Evolutionary conservation across 2,329 filamentous ascomycete genomes (phyloP).

Genomic region (Xylaria sp.): DNA sequence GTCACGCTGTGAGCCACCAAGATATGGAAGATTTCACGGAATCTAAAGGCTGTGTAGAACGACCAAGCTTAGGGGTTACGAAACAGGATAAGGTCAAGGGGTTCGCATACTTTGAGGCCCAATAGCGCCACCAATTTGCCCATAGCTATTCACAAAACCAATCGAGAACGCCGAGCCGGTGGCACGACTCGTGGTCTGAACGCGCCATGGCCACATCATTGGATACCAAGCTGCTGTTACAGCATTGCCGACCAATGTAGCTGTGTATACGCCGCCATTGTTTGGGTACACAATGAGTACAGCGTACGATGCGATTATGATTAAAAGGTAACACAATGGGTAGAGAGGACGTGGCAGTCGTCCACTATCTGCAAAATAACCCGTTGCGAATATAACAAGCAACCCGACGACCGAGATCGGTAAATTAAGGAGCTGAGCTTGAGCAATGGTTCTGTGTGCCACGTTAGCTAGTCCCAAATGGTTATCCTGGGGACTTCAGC

Average conservation of each 20-base stretch:
- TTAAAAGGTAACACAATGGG: conserved; percentile 55
- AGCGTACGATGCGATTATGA: conserved; percentile 58
- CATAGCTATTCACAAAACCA: conserved; percentile 62
- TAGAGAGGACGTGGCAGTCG: conserved; percentile 57
- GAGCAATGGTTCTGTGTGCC: conserved; percentile 54
- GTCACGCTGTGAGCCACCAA: background rate
- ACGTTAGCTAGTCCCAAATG: background rate
- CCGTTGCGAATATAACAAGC: conserved; percentile 56
- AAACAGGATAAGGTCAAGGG: background rate
- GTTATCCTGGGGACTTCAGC: background rate
- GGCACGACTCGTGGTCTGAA: conserved; percentile 58
- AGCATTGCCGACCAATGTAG: conserved; percentile 57
- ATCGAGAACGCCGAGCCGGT: conserved; percentile 63
- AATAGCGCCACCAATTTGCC: conserved; percentile 61
- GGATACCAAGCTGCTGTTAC: conserved; percentile 59
- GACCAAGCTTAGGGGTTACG: background rate
- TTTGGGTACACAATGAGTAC: conserved; percentile 59
- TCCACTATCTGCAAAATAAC: conserved; percentile 56
- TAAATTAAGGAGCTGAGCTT: conserved; percentile 61
- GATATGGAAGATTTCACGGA: no score
- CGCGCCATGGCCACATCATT: conserved; percentile 64
- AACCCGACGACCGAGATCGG: conserved; percentile 57
- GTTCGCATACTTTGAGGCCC: conserved; percentile 53
- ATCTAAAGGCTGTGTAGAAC: background rate
- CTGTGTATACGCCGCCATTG: conserved; percentile 59